Evolutionary conservation across 148 eudicot species (phyloP).

Genomic region (Oxyria digyna): DNA sequence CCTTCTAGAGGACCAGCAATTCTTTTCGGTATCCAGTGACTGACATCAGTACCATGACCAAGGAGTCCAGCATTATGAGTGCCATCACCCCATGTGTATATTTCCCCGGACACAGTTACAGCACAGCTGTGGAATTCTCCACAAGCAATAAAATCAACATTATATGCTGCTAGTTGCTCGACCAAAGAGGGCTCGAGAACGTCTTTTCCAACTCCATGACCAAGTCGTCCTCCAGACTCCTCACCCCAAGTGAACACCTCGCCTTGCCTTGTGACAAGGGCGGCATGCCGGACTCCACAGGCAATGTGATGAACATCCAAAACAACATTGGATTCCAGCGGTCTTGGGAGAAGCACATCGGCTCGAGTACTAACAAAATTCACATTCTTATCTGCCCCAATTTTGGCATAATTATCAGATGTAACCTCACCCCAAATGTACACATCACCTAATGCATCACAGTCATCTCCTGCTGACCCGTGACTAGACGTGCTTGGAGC

Average conservation of each 20-base stretch:
- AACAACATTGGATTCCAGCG: slow-evolving; percentile 73
- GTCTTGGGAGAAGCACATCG: slow-evolving; percentile 76
- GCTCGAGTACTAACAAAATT: slow-evolving; percentile 32
- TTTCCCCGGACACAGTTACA: slow-evolving; percentile 74
- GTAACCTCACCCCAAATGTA: slow-evolving; percentile 95
- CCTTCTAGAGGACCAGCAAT: slow-evolving; percentile 83
- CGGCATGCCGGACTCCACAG: slow-evolving; percentile 85
- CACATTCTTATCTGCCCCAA: slow-evolving; percentile 29
- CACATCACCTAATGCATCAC: slow-evolving; percentile 87
- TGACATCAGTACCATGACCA: slow-evolving; percentile 73
- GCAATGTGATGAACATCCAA: slow-evolving; percentile 76
- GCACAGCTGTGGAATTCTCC: slow-evolving; percentile 97
- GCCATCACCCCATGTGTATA: slow-evolving; percentile 97
- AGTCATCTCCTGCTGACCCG: slow-evolving; percentile 88
- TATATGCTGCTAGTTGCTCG: slow-evolving; percentile 55
- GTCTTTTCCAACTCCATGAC: slow-evolving; percentile 84
- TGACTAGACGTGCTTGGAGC: slow-evolving; percentile 96
- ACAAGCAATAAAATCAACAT: slow-evolving; percentile 84
- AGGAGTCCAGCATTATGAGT: slow-evolving; percentile 82
- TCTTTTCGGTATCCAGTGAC: slow-evolving; percentile 96
- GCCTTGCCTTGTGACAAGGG: slow-evolving; percentile 85
- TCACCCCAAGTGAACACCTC: slow-evolving; percentile 98
- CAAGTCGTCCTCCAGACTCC: slow-evolving; percentile 93
- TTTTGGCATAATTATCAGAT: slow-evolving; percentile 42
- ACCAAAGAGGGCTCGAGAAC: slow-evolving; percentile 61